Base-by-base conservation (phyloP, 2,329 filamentous ascomycete genomes). In the Fusarium sp. region DNA sequence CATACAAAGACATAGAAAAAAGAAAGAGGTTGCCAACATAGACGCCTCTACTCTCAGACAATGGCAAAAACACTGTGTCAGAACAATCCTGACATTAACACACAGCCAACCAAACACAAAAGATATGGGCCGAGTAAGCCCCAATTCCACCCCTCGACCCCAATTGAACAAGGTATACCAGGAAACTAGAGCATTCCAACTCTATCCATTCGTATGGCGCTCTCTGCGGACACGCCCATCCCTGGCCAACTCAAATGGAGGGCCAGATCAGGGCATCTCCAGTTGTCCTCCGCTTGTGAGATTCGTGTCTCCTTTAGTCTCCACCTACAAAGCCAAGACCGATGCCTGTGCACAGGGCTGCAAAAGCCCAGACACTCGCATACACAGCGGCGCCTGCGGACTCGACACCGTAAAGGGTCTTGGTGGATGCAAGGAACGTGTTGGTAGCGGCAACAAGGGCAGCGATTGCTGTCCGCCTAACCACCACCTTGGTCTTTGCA, bases 321-420 rank as follows among this genome's bases (percentile, higher is more conserved):
- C 89, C 80, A 75, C 86, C 82, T 48, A 91, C 87, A 64, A 86
- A 82, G 31, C 86, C 87, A 41, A 92, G 80, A 2, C 83, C 86
- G n/a, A 86, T 37, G 16, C 92, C 93, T 4, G 90, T 89, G 64
- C 92, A 79, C 14, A 88, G 80, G 5, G 90, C 88, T 8, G 92
- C 93, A 24, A 87, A 77, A n/a, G 89, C 90, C 95, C 95, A 98
- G 39, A 96, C 86, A 24, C 86, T 85, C 2, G 93, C 91, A 87
- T 95, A 98, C 0, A 88, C 90, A 4, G 87, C 84, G 2, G 95
- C 94, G 13, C 95, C 96, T 1, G 85, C 77, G 5, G 89, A 72
- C 77, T 95, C 93, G 13, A 94, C 90, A 6, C 94, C 93, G 52
- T 90, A 86, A 22, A 98, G 84, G 0, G 91, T 93, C 64, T 91